These are phyloP conservation scores for Chaetomium sp. DNA, from an alignment of 2,329 filamentous ascomycete genomes.

Conservation along the genomic window DNA sequence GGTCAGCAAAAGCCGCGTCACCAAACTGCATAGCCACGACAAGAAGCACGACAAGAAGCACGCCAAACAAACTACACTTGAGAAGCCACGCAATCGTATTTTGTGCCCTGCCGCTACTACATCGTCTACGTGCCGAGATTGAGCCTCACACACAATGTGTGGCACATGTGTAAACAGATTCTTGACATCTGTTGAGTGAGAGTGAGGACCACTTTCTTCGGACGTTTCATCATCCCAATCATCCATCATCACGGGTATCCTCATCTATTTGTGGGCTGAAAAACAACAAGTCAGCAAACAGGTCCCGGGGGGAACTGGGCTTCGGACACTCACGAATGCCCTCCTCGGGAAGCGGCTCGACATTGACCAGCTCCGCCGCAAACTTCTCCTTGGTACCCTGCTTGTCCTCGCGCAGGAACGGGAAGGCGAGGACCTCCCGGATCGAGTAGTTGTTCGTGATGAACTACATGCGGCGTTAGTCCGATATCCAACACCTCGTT, in stretches of 20 bases:
- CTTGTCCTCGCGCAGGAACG: constrained; percentile 85
- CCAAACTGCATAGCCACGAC: constrained; percentile 3
- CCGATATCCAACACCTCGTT: constrained; percentile 13
- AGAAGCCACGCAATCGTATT: not conserved
- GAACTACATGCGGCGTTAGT: constrained; percentile 40
- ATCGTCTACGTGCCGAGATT: not conserved
- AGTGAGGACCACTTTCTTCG: not conserved
- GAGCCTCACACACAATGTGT: not conserved
- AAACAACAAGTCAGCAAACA: constrained; percentile 19
- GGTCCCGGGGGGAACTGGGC: not conserved
- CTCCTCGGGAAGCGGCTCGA: constrained; percentile 42
- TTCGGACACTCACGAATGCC: constrained; percentile 41
- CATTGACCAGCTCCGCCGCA: constrained; percentile 41
- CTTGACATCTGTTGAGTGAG: not conserved
- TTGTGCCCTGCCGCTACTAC: not conserved
- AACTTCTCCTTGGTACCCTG: constrained; percentile 52
- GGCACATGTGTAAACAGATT: not conserved
- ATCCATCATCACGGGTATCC: constrained; percentile 4
- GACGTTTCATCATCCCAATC: not conserved
- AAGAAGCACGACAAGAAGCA: not conserved
- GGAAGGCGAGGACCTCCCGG: constrained; percentile 94
- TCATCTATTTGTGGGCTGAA: constrained; percentile 35
- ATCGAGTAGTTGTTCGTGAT: constrained; percentile 94
- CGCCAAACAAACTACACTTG: not conserved
- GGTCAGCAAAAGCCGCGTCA: constrained; percentile 2